Percentiles rank a stretch among this genome's conserved stretches.
Evolutionary conservation across 805 yeast species (phyloP).

Genomic region (Hanseniaspora lindneri): DNA sequence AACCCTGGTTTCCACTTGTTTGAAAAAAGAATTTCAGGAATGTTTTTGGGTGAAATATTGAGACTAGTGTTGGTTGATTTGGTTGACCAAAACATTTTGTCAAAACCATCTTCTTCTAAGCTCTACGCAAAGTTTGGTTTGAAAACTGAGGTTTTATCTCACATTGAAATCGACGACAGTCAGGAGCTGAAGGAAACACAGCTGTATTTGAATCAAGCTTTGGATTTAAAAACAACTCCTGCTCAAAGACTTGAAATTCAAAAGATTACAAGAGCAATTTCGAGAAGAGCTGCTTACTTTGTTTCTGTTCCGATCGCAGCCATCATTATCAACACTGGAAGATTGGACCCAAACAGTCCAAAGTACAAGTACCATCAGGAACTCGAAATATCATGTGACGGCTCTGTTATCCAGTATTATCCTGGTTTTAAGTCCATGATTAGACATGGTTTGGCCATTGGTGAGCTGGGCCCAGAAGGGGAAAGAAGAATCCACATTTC

Average conservation of each 20-base stretch:
- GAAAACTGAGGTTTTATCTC: conserved; percentile 73
- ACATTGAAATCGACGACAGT: conserved; percentile 75
- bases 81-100: conserved; percentile 44
- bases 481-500: conserved; percentile 64
- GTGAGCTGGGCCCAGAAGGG: conserved; percentile 62
- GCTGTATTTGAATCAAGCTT: conserved; percentile 49
- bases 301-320: conserved; percentile 88
- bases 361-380: conserved; percentile 44
- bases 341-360: conserved; percentile 33
- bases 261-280: conserved; percentile 60
- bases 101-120: conserved; percentile 37
- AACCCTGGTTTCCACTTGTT: conserved; percentile 83
- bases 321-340: conserved; percentile 51
- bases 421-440: conserved; percentile 78
- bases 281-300: conserved; percentile 79
- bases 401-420: conserved; percentile 84
- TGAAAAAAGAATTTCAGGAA: conserved; percentile 84
- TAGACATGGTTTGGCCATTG: conserved; percentile 61
- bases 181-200: conserved; percentile 60
- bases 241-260: conserved; percentile 70
- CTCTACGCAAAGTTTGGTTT: conserved; percentile 51
- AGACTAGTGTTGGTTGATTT: conserved; percentile 64
- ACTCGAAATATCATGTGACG: conserved; percentile 92
- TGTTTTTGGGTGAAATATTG: conserved; percentile 84
- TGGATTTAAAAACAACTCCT: conserved; percentile 55